Conservation (phyloP, 805 yeast genomes). For the Komagataella ulmi region DNA sequence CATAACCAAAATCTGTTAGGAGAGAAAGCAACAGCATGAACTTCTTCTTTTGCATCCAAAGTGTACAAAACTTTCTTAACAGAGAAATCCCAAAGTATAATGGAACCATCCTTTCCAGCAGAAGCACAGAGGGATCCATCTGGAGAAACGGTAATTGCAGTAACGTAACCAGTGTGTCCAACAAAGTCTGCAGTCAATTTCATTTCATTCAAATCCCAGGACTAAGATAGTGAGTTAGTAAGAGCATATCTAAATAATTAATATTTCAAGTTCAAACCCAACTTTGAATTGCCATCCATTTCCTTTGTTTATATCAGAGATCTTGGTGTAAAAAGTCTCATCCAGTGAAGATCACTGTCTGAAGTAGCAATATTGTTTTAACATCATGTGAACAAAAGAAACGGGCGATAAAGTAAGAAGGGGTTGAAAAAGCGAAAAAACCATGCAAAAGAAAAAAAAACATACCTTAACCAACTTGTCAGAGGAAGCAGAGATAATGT, state of each 20-base stretch:
- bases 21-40: conserved; percentile 97
- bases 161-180: conserved; percentile 99
- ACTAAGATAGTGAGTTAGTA: conserved; percentile 29
- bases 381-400: conserved; percentile 44
- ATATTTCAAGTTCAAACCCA: neutral
- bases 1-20: conserved; percentile 99
- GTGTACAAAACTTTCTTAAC: conserved; percentile 81
- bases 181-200: conserved; percentile 87
- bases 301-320: conserved; percentile 60
- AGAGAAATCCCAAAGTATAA: conserved; percentile 96
- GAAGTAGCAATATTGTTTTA: conserved; percentile 96
- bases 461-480: conserved; percentile 98
- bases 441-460: conserved; percentile 15
- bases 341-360: conserved; percentile 66
- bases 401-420: neutral
- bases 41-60: conserved; percentile 90
- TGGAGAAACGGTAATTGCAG: conserved; percentile 95
- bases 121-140: conserved; percentile 99
- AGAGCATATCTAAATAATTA: conserved; percentile 3
- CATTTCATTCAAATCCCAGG: conserved; percentile 87
- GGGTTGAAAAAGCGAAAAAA: neutral
- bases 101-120: conserved; percentile 98
- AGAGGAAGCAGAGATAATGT: conserved; percentile 96
- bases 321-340: conserved; percentile 99
- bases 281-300: neutral